Conservation (phyloP, 2,329 filamentous ascomycete species). For the Penicillium capsulatum region DNA sequence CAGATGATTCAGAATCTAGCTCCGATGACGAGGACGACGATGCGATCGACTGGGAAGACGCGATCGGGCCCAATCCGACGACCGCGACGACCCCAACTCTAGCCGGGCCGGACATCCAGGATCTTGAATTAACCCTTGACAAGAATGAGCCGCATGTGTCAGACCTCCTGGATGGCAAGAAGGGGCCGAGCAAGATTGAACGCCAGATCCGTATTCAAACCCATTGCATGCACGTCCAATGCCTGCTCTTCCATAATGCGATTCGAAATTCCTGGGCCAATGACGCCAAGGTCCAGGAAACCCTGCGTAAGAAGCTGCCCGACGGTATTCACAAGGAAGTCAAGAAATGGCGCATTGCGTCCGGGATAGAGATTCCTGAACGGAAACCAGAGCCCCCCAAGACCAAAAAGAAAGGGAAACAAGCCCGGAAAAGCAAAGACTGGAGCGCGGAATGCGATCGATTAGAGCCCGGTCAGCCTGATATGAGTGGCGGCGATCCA, state of each 20-base stretch:
- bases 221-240: conserved; percentile 85
- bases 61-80: conserved; percentile 43
- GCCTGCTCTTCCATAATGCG: conserved; percentile 84
- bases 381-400: conserved; percentile 40
- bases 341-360: conserved; percentile 66
- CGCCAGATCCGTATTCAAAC: conserved; percentile 71
- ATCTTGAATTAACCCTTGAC: conserved; percentile 68
- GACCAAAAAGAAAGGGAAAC: conserved; percentile 41
- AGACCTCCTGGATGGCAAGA: conserved; percentile 64
- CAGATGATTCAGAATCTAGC: conserved; percentile 34
- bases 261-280: conserved; percentile 80
- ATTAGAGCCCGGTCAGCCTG: conserved; percentile 65
- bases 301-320: conserved; percentile 69
- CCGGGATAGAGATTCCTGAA: conserved; percentile 54
- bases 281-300: conserved; percentile 69
- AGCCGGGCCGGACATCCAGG: conserved; percentile 54
- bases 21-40: conserved; percentile 60
- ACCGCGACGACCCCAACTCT: conserved; percentile 31
- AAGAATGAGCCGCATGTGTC: conserved; percentile 53
- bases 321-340: conserved; percentile 66
- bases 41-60: conserved; percentile 57
- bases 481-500: conserved; percentile 80
- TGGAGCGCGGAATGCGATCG: conserved; percentile 68
- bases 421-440: conserved; percentile 52
- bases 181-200: conserved; percentile 81